Evolutionary conservation across 768 basidiomycete species (phyloP).

Genomic region (Candolleomyces aberdarensis): DNA sequence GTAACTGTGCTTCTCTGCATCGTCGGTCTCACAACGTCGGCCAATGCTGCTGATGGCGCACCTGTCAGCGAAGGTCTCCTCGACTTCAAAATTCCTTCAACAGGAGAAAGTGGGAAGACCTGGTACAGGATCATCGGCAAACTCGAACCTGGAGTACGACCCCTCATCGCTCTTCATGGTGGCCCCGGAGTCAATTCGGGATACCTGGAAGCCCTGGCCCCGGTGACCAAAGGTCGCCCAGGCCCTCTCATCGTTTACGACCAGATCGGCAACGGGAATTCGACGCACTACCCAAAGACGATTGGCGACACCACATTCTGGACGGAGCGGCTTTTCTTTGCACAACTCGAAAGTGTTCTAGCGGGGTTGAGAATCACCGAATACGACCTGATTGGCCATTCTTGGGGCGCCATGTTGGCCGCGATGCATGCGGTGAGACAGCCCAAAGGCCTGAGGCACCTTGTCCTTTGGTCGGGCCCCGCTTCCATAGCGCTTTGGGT

Average conservation of each 20-base stretch:
- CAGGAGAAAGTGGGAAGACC: constrained; percentile 24
- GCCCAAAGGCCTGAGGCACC: constrained; percentile 43
- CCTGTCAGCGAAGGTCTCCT: background rate
- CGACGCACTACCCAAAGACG: constrained; percentile 52
- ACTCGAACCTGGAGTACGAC: constrained; percentile 31
- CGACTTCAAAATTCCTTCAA: constrained; percentile 1
- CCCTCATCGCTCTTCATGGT: constrained; percentile 52
- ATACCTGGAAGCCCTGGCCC: constrained; percentile 37
- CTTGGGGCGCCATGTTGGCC: constrained; percentile 51
- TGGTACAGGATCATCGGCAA: constrained; percentile 53
- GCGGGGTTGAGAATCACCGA: constrained; percentile 40
- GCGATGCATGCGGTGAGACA: constrained; percentile 32
- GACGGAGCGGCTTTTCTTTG: constrained; percentile 47
- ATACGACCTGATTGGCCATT: constrained; percentile 52
- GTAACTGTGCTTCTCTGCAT: background rate
- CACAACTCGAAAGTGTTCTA: constrained; percentile 48
- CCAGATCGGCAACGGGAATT: constrained; percentile 53
- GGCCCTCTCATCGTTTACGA: constrained; percentile 56
- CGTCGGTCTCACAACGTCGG: background rate
- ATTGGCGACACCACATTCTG: constrained; percentile 41
- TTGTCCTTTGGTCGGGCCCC: constrained; percentile 46
- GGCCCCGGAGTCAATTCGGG: constrained; percentile 47
- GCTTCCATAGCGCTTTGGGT: constrained; percentile 42
- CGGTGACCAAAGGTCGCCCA: constrained; percentile 29
- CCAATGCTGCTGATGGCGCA: background rate